A percentile compares a stretch with the other conserved stretches of the same genome.
Conservation (phyloP, 2,329 filamentous ascomycete genomes). For the Zymoseptoria passerinii region DNA sequence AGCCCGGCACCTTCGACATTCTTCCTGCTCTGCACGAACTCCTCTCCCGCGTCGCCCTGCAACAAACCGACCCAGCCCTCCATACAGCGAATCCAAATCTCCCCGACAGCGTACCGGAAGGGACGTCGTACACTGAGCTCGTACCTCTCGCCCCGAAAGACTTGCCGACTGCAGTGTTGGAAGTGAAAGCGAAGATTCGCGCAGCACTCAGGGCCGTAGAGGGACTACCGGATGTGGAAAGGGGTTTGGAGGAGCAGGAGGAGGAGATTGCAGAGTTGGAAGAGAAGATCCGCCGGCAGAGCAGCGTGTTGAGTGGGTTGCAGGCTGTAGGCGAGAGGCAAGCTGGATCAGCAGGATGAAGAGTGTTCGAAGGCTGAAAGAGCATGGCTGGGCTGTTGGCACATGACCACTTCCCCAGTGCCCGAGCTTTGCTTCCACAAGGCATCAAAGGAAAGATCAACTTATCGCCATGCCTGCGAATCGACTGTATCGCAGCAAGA, state of each 20-base stretch:
- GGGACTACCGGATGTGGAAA: constrained; percentile 60
- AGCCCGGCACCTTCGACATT: constrained; percentile 76
- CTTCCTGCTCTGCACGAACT: constrained; percentile 73
- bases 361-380: too few relatives aligned
- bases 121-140: constrained; percentile 9
- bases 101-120: not conserved
- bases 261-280: constrained; percentile 61
- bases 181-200: constrained; percentile 61
- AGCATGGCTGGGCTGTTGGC: too few relatives aligned
- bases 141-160: constrained; percentile 59
- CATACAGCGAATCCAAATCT: not conserved
- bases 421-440: too few relatives aligned
- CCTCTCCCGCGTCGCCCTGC: constrained; percentile 55
- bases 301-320: constrained; percentile 48
- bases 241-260: constrained; percentile 60
- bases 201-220: constrained; percentile 61
- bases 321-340: constrained; percentile 26
- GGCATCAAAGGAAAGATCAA: too few relatives aligned
- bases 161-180: constrained; percentile 56
- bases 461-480: too few relatives aligned
- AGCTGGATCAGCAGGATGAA: too few relatives aligned
- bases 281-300: constrained; percentile 54
- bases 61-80: constrained; percentile 5
- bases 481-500: too few relatives aligned
- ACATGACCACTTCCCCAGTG: too few relatives aligned